A percentile compares a stretch with the other conserved stretches of the same genome.
These are phyloP conservation scores for Curvularia sp. DNA, from an alignment of 2,329 filamentous ascomycete genomes.

Conservation along the genomic window DNA sequence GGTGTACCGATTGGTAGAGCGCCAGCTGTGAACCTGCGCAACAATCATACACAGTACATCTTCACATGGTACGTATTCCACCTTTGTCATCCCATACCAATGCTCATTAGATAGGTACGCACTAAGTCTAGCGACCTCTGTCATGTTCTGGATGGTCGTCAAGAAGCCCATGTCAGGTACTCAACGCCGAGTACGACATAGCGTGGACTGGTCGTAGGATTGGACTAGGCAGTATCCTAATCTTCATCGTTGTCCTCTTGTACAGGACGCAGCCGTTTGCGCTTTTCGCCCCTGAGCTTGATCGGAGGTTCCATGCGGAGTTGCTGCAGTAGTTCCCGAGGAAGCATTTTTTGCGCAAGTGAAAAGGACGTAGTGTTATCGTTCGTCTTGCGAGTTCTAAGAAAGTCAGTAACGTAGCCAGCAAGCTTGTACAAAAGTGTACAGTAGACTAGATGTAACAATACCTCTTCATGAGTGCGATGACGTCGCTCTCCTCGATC, in stretches of 20 bases:
- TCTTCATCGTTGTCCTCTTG: slow-evolving; percentile 57
- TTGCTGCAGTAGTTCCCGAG: slow-evolving; percentile 82
- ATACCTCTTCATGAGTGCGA: slow-evolving; percentile 83
- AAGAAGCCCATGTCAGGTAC: slow-evolving; percentile 82
- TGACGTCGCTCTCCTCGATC: slow-evolving; percentile 84
- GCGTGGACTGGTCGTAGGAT: slow-evolving; percentile 71
- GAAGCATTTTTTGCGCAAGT: slow-evolving; percentile 81
- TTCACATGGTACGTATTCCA: slow-evolving; percentile 82
- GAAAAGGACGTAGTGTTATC: slow-evolving; percentile 78
- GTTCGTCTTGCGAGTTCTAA: slow-evolving; percentile 67
- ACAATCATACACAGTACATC: slow-evolving; percentile 98
- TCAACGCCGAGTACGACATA: slow-evolving; percentile 75
- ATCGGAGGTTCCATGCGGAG: slow-evolving; percentile 67
- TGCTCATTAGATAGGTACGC: slow-evolving; percentile 72
- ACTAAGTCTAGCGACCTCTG: slow-evolving; percentile 79
- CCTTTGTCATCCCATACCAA: neutral
- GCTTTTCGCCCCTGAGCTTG: slow-evolving; percentile 55
- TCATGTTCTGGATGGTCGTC: slow-evolving; percentile 97
- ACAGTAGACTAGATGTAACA: slow-evolving; percentile 45
- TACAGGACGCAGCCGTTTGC: slow-evolving; percentile 53
- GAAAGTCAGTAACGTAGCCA: slow-evolving; percentile 12
- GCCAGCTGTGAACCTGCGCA: slow-evolving; percentile 89
- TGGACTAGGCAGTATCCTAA: slow-evolving; percentile 44
- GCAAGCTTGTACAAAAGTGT: slow-evolving; percentile 22
- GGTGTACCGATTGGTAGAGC: slow-evolving; percentile 89